Conservation (phyloP, 75 land plant genomes). For the Cunninghamia lanceolata region DNA sequence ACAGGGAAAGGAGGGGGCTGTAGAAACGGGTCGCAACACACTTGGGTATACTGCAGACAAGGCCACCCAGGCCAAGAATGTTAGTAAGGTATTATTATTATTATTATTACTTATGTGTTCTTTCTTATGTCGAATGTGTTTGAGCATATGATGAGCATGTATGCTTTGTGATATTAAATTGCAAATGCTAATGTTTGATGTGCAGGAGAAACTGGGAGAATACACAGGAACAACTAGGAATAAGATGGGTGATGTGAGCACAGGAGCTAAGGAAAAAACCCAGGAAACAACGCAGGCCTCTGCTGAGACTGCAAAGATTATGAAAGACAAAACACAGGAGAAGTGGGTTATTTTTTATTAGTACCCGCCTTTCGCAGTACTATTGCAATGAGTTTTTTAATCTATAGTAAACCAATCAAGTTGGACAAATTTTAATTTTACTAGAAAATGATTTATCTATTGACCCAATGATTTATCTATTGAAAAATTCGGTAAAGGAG, state of each 20-base stretch:
- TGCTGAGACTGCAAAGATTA: neutral
- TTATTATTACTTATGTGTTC: too few relatives aligned
- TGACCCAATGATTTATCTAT: too few relatives aligned
- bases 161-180: neutral
- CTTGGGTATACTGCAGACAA: neutral
- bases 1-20: neutral
- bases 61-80: neutral
- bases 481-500: too few relatives aligned
- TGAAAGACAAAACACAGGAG: neutral
- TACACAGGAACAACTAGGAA: neutral
- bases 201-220: constrained; percentile 4
- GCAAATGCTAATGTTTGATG: neutral
- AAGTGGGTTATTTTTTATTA: neutral
- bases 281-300: neutral
- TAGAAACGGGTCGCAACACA: neutral
- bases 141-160: too few relatives aligned
- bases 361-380: too few relatives aligned
- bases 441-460: too few relatives aligned
- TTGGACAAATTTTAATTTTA: too few relatives aligned
- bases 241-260: neutral
- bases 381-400: too few relatives aligned
- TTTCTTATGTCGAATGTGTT: too few relatives aligned
- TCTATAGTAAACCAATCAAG: too few relatives aligned
- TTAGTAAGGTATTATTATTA: neutral
- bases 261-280: neutral